Base-by-base conservation (phyloP, 805 yeast genomes). In the Metschnikowia lachancei region DNA sequence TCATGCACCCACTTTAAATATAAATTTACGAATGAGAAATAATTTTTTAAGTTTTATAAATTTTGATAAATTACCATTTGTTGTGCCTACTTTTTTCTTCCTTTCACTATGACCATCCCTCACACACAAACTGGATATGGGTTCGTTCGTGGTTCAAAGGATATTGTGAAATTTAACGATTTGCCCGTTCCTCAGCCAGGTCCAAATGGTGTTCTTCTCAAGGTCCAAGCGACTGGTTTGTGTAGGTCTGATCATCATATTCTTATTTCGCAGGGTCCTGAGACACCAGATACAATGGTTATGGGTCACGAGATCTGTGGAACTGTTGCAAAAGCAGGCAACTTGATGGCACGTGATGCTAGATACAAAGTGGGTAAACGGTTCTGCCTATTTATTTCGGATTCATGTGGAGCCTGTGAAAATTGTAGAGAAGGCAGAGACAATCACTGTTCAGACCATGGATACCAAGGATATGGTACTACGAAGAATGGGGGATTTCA, bases 271-370 rank as follows among this genome's bases (percentile, higher is more conserved):
- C 52, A 51, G 33, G 46, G 43, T 34, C 51, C 57, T 4, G 39
- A 30, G 9, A 26, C 47, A 9, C 69, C 71, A 1, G 57, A 60
- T 10, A 50, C 54, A 34, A 68, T 71, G 52, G 66, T 72, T 11
- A 70, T 72, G 75, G 76, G 76, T 35, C 76, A 72, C 53, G 76
- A 72, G 50, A 66, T 72, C 20, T 72, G 75, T 1, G 76, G 76
- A 1, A 61, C 56, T 39, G 54, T 70, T 7, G 66, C 60, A 26
- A 54, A 58, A 13, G 66, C 60, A 1, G 76, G 76, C 13, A 39
- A 49, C 1, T 58, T 49, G 4, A 51, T 65, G 36, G 52, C 55
- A 5, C 52, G 49, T 12, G 54, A 59, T 43, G 57, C 57, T 16
- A 26, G 49, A n/a, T 70, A 60, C 46, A 46, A 48, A 34, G 41